Conservation (phyloP, 805 yeast species). For the Myxozyma mucilagina region DNA sequence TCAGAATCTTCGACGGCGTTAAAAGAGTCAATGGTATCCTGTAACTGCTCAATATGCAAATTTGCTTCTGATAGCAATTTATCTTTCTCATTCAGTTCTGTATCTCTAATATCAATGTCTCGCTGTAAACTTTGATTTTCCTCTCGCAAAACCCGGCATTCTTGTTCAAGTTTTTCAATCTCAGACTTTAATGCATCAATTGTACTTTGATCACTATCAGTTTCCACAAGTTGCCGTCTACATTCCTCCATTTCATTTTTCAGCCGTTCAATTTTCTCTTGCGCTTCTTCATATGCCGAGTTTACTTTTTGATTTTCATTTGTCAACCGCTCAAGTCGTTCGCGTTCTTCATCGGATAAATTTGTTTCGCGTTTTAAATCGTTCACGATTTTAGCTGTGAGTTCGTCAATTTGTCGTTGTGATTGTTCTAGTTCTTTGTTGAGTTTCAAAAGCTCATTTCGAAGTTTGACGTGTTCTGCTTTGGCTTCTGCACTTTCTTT, state of each 20-base stretch:
- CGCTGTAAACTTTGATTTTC: conserved; percentile 11
- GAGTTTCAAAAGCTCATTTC: conserved; percentile 13
- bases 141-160: conserved; percentile 10
- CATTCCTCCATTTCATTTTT: conserved; percentile 30
- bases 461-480: conserved; percentile 22
- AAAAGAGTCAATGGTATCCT: conserved; percentile 17
- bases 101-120: conserved; percentile 7
- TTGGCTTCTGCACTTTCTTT: conserved; percentile 28
- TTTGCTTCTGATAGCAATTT: conserved; percentile 14
- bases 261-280: conserved; percentile 13
- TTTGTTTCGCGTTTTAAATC: conserved; percentile 3
- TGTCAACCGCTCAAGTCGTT: conserved; percentile 9
- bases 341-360: conserved; percentile 16
- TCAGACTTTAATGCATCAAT: conserved; percentile 1
- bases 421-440: conserved; percentile 22
- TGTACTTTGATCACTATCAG: conserved; percentile 21
- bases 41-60: conserved; percentile 11
- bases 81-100: conserved; percentile 8
- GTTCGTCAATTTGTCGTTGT: conserved; percentile 9
- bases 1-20: background rate
- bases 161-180: conserved; percentile 23
- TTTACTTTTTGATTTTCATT: conserved; percentile 11
- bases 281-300: conserved; percentile 17
- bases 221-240: conserved; percentile 20
- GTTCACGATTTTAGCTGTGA: conserved; percentile 9